These are phyloP conservation scores for Lablab purpureus DNA, from an alignment of 306 rosid species.

Conservation along the genomic window DNA sequence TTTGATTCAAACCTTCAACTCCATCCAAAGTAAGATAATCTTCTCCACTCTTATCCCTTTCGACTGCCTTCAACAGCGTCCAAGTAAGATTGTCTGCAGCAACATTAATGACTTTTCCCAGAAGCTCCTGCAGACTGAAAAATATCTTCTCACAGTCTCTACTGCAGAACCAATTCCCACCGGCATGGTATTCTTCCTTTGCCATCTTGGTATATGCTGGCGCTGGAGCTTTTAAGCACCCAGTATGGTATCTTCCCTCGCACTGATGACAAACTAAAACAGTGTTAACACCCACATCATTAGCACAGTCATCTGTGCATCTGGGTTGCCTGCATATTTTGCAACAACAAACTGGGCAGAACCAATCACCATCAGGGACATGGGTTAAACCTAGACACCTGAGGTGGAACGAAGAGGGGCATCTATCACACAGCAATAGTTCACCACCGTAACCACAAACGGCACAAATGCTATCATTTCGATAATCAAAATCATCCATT, in stretches of 20 bases:
- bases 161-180: conserved; percentile 59
- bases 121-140: conserved; percentile 45
- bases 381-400: conserved; percentile 53
- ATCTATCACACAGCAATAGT: conserved; percentile 61
- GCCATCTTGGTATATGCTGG: neutral
- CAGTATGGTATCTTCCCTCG: conserved; percentile 53
- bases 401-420: conserved; percentile 68
- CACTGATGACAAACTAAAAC: conserved; percentile 63
- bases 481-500: neutral
- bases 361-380: conserved; percentile 67
- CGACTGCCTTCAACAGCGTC: conserved; percentile 56
- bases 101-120: conserved; percentile 56
- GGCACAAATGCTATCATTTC: conserved; percentile 53
- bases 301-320: conserved; percentile 6
- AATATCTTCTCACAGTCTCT: conserved; percentile 53
- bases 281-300: neutral
- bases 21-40: neutral
- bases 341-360: conserved; percentile 73
- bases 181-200: neutral
- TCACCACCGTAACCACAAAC: conserved; percentile 68
- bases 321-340: conserved; percentile 49
- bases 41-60: neutral
- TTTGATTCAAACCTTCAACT: conserved; percentile 25
- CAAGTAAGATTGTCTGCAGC: conserved; percentile 55
- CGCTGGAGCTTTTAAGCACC: conserved; percentile 47